These are phyloP conservation scores for Rugonectria rugulosa DNA, from an alignment of 2,329 filamentous ascomycete species.

Conservation along the genomic window DNA sequence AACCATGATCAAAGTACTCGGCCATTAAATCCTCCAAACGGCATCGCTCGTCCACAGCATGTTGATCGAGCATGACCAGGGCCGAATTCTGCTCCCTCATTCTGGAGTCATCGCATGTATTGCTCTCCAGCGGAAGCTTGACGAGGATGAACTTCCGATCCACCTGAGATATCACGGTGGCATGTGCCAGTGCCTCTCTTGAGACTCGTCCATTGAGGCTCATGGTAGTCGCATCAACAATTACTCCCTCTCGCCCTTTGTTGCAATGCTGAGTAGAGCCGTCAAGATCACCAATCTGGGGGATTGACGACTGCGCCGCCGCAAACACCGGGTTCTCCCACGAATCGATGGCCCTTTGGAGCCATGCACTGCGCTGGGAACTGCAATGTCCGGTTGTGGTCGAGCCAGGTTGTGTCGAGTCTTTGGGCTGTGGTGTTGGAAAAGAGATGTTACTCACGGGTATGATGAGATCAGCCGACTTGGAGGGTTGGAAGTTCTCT, in stretches of 20 bases:
- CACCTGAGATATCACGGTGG: slow-evolving; percentile 80
- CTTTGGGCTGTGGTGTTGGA: neutral
- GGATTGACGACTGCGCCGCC: slow-evolving; percentile 54
- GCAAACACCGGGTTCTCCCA: slow-evolving; percentile 84
- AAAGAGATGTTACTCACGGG: neutral
- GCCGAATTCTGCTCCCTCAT: slow-evolving; percentile 49
- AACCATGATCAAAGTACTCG: slow-evolving; percentile 52
- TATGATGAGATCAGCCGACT: neutral
- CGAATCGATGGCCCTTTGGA: slow-evolving; percentile 64
- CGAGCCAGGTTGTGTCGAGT: neutral
- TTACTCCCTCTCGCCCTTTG: slow-evolving; percentile 23
- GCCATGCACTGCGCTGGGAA: slow-evolving; percentile 56
- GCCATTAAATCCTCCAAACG: slow-evolving; percentile 77
- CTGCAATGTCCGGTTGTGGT: slow-evolving; percentile 12
- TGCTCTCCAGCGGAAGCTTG: slow-evolving; percentile 54
- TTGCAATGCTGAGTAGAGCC: slow-evolving; percentile 5
- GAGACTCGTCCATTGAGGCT: slow-evolving; percentile 61
- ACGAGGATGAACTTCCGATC: slow-evolving; percentile 89
- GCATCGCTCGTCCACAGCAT: slow-evolving; percentile 91
- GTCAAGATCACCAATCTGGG: slow-evolving; percentile 41
- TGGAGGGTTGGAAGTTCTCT: neutral
- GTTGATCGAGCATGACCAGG: slow-evolving; percentile 86
- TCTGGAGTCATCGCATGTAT: neutral
- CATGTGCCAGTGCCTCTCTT: slow-evolving; percentile 64
- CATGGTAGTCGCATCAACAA: slow-evolving; percentile 42